Percentiles rank a stretch among this genome's conserved stretches.
Conservation (phyloP, 192 early-diverging fungal species). For the Coemansia sp. region DNA sequence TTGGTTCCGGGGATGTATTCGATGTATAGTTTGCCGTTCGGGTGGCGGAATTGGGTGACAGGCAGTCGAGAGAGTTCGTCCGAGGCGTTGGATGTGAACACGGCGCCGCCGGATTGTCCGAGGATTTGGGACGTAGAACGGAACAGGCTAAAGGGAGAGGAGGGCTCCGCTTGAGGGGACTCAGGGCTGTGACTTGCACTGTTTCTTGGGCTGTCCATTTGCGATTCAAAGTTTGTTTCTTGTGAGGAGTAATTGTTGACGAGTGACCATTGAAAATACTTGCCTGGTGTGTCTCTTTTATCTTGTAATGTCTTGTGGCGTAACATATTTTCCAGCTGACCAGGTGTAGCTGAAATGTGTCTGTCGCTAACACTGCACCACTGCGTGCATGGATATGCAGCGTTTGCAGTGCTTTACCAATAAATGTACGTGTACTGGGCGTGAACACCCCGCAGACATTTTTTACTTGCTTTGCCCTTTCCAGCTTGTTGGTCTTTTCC, state of each 20-base stretch:
- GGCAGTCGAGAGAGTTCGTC: conserved; percentile 11
- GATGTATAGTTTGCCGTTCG: conserved; percentile 23
- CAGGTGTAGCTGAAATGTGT: not conserved
- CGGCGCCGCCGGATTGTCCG: conserved; percentile 1
- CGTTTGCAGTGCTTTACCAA: no score
- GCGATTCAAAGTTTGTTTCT: not conserved
- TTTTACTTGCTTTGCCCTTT: conserved; percentile 1
- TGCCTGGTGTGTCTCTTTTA: not conserved
- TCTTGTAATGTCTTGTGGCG: not conserved
- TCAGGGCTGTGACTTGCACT: not conserved
- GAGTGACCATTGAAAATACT: not conserved
- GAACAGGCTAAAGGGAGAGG: not conserved
- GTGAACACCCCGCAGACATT: not conserved
- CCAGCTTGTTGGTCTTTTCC: not conserved
- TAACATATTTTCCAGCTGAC: not conserved
- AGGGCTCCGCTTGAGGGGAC: not conserved
- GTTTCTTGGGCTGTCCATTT: not conserved
- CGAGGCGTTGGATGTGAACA: conserved; percentile 5
- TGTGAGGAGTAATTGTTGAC: not conserved
- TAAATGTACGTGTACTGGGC: not conserved
- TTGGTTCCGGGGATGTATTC: conserved; percentile 31
- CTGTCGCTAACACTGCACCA: not conserved
- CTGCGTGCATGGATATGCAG: not conserved
- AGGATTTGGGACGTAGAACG: conserved; percentile 14
- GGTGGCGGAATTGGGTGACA: conserved; percentile 12